Evolutionary conservation across 2,329 filamentous ascomycete genomes (phyloP).

Genomic region (Rhytidhysteron rufulum): DNA sequence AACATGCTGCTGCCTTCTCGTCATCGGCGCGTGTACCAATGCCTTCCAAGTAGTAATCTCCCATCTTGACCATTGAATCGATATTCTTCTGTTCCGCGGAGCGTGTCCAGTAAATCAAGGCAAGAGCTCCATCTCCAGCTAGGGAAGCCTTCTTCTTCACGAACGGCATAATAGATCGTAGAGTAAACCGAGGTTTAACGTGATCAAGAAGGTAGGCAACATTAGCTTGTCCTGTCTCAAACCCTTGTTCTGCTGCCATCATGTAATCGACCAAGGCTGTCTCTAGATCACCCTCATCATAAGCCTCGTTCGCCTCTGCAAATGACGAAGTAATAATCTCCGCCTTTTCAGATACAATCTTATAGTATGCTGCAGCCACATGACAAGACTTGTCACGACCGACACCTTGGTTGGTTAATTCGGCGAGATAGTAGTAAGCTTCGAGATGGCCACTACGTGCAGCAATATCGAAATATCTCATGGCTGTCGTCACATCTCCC

Average conservation of each 20-base stretch:
- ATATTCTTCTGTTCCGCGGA: slow-evolving; percentile 91
- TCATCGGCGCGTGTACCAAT: slow-evolving; percentile 66
- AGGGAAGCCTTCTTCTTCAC: slow-evolving; percentile 41
- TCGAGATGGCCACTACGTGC: slow-evolving; percentile 80
- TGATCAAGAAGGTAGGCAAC: slow-evolving; percentile 84
- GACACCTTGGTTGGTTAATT: slow-evolving; percentile 76
- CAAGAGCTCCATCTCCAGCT: slow-evolving; percentile 60
- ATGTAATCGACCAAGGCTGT: slow-evolving; percentile 76
- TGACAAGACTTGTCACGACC: slow-evolving; percentile 75
- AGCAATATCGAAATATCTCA: slow-evolving; percentile 83
- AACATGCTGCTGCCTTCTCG: slow-evolving; percentile 89
- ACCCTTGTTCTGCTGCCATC: slow-evolving; percentile 88
- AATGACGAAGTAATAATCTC: slow-evolving; percentile 81
- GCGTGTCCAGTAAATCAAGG: slow-evolving; percentile 90
- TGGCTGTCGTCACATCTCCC: slow-evolving; percentile 75
- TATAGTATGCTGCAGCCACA: slow-evolving; percentile 77
- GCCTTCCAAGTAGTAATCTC: slow-evolving; percentile 89
- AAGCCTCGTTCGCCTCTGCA: slow-evolving; percentile 77
- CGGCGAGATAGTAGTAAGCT: slow-evolving; percentile 86
- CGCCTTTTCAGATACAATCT: slow-evolving; percentile 84
- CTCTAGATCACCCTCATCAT: slow-evolving; percentile 73
- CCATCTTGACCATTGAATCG: slow-evolving; percentile 95
- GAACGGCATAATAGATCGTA: slow-evolving; percentile 51
- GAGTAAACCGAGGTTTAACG: slow-evolving; percentile 45
- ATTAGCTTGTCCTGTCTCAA: slow-evolving; percentile 84